These are phyloP conservation scores for Stereum hirsutum DNA, from an alignment of 1,284 basidiomycete genomes.

Conservation along the genomic window DNA sequence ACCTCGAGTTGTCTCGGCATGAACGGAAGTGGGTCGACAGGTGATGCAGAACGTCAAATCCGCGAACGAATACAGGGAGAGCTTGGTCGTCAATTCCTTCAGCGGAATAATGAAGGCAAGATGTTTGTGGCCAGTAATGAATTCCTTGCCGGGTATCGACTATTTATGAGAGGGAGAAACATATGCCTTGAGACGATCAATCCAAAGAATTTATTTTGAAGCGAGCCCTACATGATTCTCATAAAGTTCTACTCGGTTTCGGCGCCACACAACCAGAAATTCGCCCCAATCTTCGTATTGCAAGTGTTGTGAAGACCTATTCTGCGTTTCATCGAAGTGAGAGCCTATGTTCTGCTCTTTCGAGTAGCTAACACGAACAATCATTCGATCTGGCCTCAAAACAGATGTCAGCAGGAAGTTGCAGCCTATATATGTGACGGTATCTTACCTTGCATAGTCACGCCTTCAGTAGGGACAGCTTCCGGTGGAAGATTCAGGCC, in stretches of 20 bases:
- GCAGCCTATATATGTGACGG: background rate
- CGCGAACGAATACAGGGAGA: slow-evolving; percentile 76
- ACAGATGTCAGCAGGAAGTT: background rate
- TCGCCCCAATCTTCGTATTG: slow-evolving; percentile 68
- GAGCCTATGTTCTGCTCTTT: slow-evolving; percentile 38
- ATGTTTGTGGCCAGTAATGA: slow-evolving; percentile 54
- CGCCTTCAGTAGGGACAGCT: slow-evolving; percentile 28
- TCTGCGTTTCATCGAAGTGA: slow-evolving; percentile 60
- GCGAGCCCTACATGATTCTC: slow-evolving; percentile 58
- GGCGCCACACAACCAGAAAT: slow-evolving; percentile 74
- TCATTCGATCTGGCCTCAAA: slow-evolving; percentile 63
- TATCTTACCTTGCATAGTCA: slow-evolving; percentile 53
- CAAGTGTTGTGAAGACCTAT: slow-evolving; percentile 52
- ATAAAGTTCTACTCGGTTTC: slow-evolving; percentile 68
- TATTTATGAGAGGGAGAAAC: slow-evolving; percentile 17
- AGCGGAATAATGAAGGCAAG: slow-evolving; percentile 67
- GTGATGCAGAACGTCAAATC: slow-evolving; percentile 75
- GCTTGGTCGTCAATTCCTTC: slow-evolving; percentile 40
- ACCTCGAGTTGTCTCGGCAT: slow-evolving; percentile 29
- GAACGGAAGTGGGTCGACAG: slow-evolving; percentile 45
- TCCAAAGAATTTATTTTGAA: background rate
- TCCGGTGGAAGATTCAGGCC: slow-evolving; percentile 3
- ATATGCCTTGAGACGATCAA: background rate
- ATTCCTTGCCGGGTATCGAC: slow-evolving; percentile 55
- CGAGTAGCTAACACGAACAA: slow-evolving; percentile 64